Conservation (phyloP, 1,139 yeast species). For the Saccharomyces hybrid region DNA sequence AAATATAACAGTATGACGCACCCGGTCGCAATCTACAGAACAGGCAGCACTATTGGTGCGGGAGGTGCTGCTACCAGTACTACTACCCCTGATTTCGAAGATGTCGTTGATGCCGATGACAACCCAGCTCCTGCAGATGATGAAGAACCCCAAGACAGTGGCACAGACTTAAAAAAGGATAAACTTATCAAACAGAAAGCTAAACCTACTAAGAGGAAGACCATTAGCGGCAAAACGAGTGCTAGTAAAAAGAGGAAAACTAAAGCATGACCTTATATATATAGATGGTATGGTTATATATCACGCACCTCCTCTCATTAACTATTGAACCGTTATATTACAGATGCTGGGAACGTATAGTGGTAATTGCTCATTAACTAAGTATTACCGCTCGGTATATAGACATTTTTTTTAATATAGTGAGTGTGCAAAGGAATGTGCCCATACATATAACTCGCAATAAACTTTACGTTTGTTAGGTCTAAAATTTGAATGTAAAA, state of each 20-base stretch:
- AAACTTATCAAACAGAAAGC: conserved; percentile 47
- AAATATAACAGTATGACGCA: conserved; percentile 68
- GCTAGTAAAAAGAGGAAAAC: conserved; percentile 23
- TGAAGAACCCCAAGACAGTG: conserved; percentile 34
- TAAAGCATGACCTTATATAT: conserved; percentile 8
- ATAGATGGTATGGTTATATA: neutral
- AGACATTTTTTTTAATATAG: neutral
- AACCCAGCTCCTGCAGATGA: conserved; percentile 47
- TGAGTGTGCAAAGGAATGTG: neutral
- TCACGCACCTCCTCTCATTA: neutral
- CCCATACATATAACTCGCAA: neutral
- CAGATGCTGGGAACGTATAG: neutral
- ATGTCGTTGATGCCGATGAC: conserved; percentile 54
- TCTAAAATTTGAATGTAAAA: neutral
- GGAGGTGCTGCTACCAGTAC: conserved; percentile 31
- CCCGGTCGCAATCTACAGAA: conserved; percentile 72
- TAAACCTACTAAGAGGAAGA: conserved; percentile 28
- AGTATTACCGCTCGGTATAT: neutral
- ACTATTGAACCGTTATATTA: neutral
- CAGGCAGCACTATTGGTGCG: conserved; percentile 34
- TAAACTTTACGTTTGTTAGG: neutral
- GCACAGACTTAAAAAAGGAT: conserved; percentile 44
- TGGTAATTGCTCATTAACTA: neutral
- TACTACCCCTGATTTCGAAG: conserved; percentile 52
- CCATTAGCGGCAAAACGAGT: conserved; percentile 17